phyloP scores from a whole-genome alignment of 495 filamentous ascomycete genomes.

The Bathelium albidoporum region DNA sequence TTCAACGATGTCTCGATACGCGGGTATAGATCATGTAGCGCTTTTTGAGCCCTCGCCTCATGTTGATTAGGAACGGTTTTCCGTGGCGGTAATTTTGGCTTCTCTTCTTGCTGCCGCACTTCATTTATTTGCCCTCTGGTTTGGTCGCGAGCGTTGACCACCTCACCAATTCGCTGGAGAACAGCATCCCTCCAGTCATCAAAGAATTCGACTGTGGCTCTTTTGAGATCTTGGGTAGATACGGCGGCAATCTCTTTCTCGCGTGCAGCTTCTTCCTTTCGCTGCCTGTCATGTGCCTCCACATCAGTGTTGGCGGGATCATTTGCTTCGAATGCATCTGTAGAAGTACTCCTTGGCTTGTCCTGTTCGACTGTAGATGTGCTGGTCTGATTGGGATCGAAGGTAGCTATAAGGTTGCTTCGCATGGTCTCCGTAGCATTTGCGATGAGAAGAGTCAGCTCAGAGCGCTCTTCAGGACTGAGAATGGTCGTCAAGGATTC shows the following conservation, averaged over 20 bases:
- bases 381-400: conserved; percentile 29
- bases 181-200: conserved; percentile 56
- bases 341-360: not conserved
- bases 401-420: conserved; percentile 24
- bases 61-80: conserved; percentile 16
- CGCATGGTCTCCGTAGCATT: conserved; percentile 33
- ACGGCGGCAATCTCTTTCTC: conserved; percentile 25
- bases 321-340: conserved; percentile 6
- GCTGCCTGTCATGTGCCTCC: conserved; percentile 18
- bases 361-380: conserved; percentile 13
- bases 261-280: conserved; percentile 14
- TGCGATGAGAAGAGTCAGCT: conserved; percentile 31
- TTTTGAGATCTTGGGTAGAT: conserved; percentile 32
- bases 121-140: conserved; percentile 21
- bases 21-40: conserved; percentile 26
- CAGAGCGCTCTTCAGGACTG: conserved; percentile 26
- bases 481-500: conserved; percentile 31
- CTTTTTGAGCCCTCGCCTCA: conserved; percentile 18
- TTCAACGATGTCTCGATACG: conserved; percentile 22
- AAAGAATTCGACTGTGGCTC: conserved; percentile 42
- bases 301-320: conserved; percentile 24
- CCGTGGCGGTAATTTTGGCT: conserved; percentile 9
- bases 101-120: conserved; percentile 12
- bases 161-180: conserved; percentile 51
- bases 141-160: conserved; percentile 49